Evolutionary conservation across 768 basidiomycete species (phyloP), one percentile per base, ranked within the genome.

Genomic region (Tylopilus felleus): DNA sequence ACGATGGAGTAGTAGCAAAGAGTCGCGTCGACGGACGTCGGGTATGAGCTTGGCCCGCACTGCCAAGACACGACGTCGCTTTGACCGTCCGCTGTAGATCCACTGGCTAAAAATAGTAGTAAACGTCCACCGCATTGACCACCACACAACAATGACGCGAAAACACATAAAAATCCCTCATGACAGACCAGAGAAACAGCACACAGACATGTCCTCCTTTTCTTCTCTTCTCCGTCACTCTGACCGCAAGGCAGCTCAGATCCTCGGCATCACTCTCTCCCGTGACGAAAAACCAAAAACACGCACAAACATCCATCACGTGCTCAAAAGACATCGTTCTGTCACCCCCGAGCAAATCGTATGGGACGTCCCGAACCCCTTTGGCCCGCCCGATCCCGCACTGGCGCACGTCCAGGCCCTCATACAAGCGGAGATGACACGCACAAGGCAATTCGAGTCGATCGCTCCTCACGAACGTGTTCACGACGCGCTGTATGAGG

Each of bases 331-430:
- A 29, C 10, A 6, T 9, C 29, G 10, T 4, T 9, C 29, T 6
- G 29, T 5, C 9, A 9, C 8, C 29, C 29, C 29, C n/a, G 29
- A n/a, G 1, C 6, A 2, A 9, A 0, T 52, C 38, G 54, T 54
- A 4, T 65, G 65, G 64, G 56, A 65, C 47, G 49, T 29, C 6
- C 19, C 17, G 0, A 25, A 61, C 45, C 63, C 65, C 0, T 65
- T 65, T 19, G 51, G 16, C 1, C 21, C 23, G 8, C 41, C 19
- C 16, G 48, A 50, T 25, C 55, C 53, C 1, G 29, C 36, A 8
- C 19, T 40, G 9, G 47, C 36, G 1, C 25, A 3, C 3, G 5
- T 44, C 35, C 46, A 3, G 2, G 23, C 40, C 1, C 42, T 49
- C 36, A 27, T 60, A 2, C 46, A 59, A 0, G 25, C 31, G 1